Base-by-base conservation (phyloP, 2,329 filamentous ascomycete species). In the Talaromyces pinophilus region DNA sequence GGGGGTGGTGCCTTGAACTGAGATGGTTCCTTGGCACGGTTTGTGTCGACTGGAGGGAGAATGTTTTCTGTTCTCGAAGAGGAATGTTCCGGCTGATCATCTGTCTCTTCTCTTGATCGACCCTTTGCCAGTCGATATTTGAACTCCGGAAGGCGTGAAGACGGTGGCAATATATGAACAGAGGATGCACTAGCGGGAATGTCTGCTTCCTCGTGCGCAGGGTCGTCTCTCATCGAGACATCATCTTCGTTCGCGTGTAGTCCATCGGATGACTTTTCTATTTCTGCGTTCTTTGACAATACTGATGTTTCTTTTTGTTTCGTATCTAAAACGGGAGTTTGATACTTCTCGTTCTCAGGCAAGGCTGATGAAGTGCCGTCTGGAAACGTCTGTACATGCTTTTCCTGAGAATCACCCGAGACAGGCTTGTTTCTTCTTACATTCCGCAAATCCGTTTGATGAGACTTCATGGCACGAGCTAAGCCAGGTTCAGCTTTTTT, bases 121-220 rank as follows among this genome's bases (percentile, higher is more conserved):
- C 19, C 61, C 40, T 44, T 70, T 71, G 63, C 66, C 17, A 73
- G 70, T 40, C 76, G 75, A 67, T 78, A 81, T 70, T 79, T 74
- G 65, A 80, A 81, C 54, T 75, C 76, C 1, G 77, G 74, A 57
- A 79, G 69, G 46, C 78, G 75, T 25, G 78, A 79, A 6, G 77
- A 77, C 8, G 78, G 78, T 59, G 76, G 73, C 17, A 77, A 67
- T 17, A 76, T 70, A 63, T 70, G 71, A 59, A 77, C 67, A 4
- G 75, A 78, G 10, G 66, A 69, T 10, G 69, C 28, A 64, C 61
- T 63, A 46, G 61, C 40, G 1, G 54, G 60, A 22, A 44, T n/a
- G 22, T 50, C 69, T 67, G 15, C 10, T 52, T 22, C n/a, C 28
- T 52, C 38, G 48, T 22, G 54, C 13, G 48, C 11, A 30, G 22